phyloP scores from a whole-genome alignment of 208 protist genomes.

The Trypanosoma vivax region DNA sequence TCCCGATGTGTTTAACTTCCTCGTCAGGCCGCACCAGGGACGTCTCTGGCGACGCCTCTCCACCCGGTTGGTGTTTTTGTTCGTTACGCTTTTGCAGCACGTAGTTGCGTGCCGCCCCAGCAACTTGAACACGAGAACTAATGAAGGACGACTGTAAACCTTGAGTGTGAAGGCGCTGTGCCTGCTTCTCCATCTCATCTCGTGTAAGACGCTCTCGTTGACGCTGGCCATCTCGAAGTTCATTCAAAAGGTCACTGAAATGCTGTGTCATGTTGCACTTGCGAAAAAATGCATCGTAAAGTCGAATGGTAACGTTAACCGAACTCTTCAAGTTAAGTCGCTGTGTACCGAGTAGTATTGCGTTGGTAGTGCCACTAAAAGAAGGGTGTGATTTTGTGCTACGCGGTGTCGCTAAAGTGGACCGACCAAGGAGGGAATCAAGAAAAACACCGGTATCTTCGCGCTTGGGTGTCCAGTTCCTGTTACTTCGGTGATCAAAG shows the following conservation, averaged over 20 bases:
- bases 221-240: slow-evolving; percentile 7
- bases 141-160: background rate
- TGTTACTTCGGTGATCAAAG: too few species aligned
- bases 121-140: background rate
- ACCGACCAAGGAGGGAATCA: too few species aligned
- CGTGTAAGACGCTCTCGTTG: slow-evolving; percentile 5
- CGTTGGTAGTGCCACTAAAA: too few species aligned
- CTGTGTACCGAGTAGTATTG: too few species aligned
- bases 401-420: background rate
- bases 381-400: background rate
- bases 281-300: slow-evolving; percentile 7
- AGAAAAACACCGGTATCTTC: too few species aligned
- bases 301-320: background rate
- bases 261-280: slow-evolving; percentile 7
- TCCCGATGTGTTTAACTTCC: too few species aligned
- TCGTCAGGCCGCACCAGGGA: too few species aligned
- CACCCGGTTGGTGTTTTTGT: background rate
- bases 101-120: slow-evolving; percentile 10
- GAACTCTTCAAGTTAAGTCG: background rate
- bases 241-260: slow-evolving; percentile 6
- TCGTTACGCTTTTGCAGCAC: background rate
- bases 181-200: slow-evolving; percentile 9
- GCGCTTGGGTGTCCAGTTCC: too few species aligned
- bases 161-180: background rate
- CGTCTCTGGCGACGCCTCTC: too few species aligned